These are phyloP conservation scores for Mrakia hoshinonis DNA, from an alignment of 768 basidiomycete species.

Conservation along the genomic window DNA sequence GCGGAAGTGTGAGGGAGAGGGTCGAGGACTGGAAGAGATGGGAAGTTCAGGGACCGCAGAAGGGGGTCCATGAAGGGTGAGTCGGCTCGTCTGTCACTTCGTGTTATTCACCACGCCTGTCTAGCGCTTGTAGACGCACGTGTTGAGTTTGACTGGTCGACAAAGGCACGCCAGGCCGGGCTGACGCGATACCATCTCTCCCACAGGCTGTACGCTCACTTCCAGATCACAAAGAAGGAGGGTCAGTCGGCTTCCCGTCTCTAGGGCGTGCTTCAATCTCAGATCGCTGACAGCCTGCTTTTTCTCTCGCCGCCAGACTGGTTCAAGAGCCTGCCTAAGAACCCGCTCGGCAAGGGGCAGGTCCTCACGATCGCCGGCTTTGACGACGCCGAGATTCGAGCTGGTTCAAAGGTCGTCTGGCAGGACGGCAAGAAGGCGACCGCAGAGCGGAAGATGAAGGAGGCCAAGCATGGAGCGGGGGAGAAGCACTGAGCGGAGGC, in stretches of 20 bases:
- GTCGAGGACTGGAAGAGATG: conserved; percentile 15
- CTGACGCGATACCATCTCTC: background rate
- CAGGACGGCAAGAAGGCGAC: background rate
- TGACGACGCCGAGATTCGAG: background rate
- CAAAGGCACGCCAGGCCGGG: no score
- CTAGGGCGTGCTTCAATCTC: background rate
- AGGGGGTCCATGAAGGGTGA: conserved; percentile 6
- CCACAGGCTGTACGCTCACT: background rate
- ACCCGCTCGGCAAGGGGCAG: conserved; percentile 1
- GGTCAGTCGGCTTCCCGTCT: background rate
- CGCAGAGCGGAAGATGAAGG: background rate
- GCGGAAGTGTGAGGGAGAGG: conserved; percentile 12
- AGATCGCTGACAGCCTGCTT: background rate
- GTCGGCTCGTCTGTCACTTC: background rate
- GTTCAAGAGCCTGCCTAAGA: conserved; percentile 8
- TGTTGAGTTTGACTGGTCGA: no score
- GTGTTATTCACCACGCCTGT: background rate
- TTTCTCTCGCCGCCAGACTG: background rate
- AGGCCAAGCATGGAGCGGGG: background rate
- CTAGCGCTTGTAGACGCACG: no score
- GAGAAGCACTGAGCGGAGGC: background rate
- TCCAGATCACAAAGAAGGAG: conserved; percentile 1
- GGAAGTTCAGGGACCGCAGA: background rate
- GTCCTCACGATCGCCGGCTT: background rate
- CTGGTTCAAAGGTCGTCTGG: background rate